Base-by-base conservation (phyloP, 1,139 yeast species). In the Saccharomyces hybrid region DNA sequence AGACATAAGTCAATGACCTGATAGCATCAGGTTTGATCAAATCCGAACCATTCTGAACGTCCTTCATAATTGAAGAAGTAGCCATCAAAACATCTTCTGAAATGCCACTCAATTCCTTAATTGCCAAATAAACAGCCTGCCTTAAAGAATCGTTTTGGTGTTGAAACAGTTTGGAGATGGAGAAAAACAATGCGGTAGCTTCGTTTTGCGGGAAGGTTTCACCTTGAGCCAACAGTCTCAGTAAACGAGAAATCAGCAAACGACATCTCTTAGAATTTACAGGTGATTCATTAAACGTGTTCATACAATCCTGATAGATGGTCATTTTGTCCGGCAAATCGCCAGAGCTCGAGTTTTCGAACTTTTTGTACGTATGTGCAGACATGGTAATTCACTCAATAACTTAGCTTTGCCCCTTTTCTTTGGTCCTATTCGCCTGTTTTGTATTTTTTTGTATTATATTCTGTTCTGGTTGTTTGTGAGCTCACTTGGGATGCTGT, bases 31-130 rank as follows among this genome's bases (percentile, higher is more conserved):
- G 96, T 69, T 91, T 89, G 73, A 86, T 90, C 57, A 90, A 77
- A 60, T 83, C 78, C 60, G 89, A 96, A 61, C 91, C 91, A 58
- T 86, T 84, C 74, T 95, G 97, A 57, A 93, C 88, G 74, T 93
- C 99, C 75, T 91, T 91, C 97, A 93, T 95, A 67, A 93, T 91
- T 21, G 96, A 88, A 6, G 97, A 88, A 32, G 99, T 93, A 34
- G 93, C 97, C 98, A 93, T 95, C 72, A 93, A 81, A 54, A 89
- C 89, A 73, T 93, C 97, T 64, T 89, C 90, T 16, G 97, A 89
- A 55, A 87, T 81, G 16, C 84, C 74, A 48, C 93, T 81, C 60
- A 93, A 80, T 71, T 91, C 98, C 75, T 93, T 93, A 71, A 91
- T 90, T 19, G 97, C 91, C 70, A 93, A 78, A 69, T 93, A 93